Conservation (phyloP, 106 monocot genomes). For the Acanthochlamys bracteata region DNA sequence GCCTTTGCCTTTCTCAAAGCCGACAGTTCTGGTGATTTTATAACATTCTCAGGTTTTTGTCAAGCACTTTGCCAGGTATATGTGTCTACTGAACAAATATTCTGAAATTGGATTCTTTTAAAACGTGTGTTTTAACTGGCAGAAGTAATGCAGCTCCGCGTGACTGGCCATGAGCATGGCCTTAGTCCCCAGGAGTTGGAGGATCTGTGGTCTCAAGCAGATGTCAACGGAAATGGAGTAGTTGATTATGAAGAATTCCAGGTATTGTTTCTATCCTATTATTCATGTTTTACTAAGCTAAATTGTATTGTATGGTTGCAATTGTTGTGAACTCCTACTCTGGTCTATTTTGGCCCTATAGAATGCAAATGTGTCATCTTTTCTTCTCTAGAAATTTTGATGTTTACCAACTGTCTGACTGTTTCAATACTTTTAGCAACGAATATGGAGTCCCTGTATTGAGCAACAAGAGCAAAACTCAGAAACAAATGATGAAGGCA, state of each 20-base stretch:
- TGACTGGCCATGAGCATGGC: conserved; percentile 52
- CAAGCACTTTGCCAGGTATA: conserved; percentile 74
- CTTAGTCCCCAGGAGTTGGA: conserved; percentile 54
- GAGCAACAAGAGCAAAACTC: conserved; percentile 23
- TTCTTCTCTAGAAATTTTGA: background rate
- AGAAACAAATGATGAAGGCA: conserved; percentile 11
- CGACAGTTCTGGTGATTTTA: conserved; percentile 65
- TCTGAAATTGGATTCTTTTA: background rate
- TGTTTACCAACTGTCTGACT: background rate
- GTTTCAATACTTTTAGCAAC: conserved; percentile 13
- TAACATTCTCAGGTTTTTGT: conserved; percentile 64
- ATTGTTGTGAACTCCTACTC: background rate
- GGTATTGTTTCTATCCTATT: conserved; percentile 26
- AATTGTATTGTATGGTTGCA: background rate
- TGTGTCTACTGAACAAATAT: background rate
- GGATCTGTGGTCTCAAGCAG: conserved; percentile 75
- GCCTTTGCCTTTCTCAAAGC: conserved; percentile 88
- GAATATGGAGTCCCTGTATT: conserved; percentile 54
- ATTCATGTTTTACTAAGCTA: background rate
- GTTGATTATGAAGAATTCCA: conserved; percentile 72
- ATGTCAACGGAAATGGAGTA: conserved; percentile 61
- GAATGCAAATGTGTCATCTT: too few species aligned
- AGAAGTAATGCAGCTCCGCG: conserved; percentile 39
- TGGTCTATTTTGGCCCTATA: too few species aligned
- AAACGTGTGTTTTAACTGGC: background rate